These are phyloP conservation scores for Pythium oligandrum DNA, from an alignment of 352 stramenopile species.

Conservation along the genomic window DNA sequence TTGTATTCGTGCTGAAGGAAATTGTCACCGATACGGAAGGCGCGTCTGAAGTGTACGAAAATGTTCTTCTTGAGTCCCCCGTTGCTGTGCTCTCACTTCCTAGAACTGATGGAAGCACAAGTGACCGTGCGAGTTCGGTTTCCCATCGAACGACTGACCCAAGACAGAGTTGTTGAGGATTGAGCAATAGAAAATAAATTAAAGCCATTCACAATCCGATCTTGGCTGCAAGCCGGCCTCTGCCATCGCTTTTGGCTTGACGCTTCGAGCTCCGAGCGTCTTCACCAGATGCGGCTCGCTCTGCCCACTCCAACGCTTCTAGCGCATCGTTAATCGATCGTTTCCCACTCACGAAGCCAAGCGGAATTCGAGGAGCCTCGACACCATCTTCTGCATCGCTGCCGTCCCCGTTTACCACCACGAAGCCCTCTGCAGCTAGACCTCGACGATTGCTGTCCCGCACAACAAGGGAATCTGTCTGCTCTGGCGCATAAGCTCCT, in stretches of 20 bases:
- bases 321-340: constrained; percentile 12
- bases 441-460: constrained; percentile 14
- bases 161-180: no score
- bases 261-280: background rate
- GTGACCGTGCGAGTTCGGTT: background rate
- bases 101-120: constrained; percentile 9
- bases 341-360: background rate
- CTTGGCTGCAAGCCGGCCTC: constrained; percentile 11
- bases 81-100: no score
- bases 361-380: no score
- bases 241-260: background rate
- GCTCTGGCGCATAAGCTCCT: constrained; percentile 36
- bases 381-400: constrained; percentile 18
- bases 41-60: background rate
- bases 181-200: no score
- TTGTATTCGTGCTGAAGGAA: constrained; percentile 16
- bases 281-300: constrained; percentile 8
- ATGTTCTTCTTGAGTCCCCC: no score
- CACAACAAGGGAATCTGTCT: constrained; percentile 49
- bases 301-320: constrained; percentile 36
- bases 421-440: constrained; percentile 43
- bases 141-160: no score
- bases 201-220: constrained; percentile 1
- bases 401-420: constrained; percentile 47
- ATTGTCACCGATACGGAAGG: constrained; percentile 21